phyloP scores from a whole-genome alignment of 2,329 filamentous ascomycete species.

The Talaromyces sp. region DNA sequence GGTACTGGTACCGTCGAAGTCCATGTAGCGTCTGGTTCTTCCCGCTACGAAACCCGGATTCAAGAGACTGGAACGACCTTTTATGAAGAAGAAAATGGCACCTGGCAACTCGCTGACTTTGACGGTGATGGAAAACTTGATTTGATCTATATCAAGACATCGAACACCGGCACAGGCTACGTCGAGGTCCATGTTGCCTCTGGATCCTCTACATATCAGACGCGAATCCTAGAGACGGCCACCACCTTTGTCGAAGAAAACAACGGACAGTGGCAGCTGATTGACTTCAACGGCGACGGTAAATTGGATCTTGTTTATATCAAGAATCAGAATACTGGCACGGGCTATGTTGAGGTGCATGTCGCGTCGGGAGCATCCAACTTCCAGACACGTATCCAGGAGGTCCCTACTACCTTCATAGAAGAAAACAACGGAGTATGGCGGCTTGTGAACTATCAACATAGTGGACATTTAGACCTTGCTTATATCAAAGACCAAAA shows the following conservation, averaged over 20 bases:
- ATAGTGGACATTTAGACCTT: slow-evolving; percentile 11
- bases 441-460: slow-evolving; percentile 12
- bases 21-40: slow-evolving; percentile 21
- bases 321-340: slow-evolving; percentile 22
- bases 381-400: slow-evolving; percentile 21
- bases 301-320: slow-evolving; percentile 23
- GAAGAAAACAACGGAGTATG: slow-evolving; percentile 18
- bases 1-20: slow-evolving; percentile 24
- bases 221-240: slow-evolving; percentile 64
- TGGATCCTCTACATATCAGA: slow-evolving; percentile 32
- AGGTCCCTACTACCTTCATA: slow-evolving; percentile 19
- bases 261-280: slow-evolving; percentile 22
- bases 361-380: slow-evolving; percentile 22
- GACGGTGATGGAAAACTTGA: slow-evolving; percentile 21
- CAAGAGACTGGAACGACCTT: slow-evolving; percentile 65
- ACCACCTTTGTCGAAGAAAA: slow-evolving; percentile 51
- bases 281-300: slow-evolving; percentile 21
- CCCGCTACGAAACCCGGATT: slow-evolving; percentile 51
- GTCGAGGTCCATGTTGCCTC: slow-evolving; percentile 23
- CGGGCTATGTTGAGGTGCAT: slow-evolving; percentile 22
- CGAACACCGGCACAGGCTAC: slow-evolving; percentile 21
- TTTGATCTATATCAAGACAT: slow-evolving; percentile 23
- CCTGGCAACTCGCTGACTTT: slow-evolving; percentile 21
- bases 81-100: slow-evolving; percentile 18
- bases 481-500: slow-evolving; percentile 18